Conservation (phyloP, 257 asterid species). For the Nicotiana otophora region DNA sequence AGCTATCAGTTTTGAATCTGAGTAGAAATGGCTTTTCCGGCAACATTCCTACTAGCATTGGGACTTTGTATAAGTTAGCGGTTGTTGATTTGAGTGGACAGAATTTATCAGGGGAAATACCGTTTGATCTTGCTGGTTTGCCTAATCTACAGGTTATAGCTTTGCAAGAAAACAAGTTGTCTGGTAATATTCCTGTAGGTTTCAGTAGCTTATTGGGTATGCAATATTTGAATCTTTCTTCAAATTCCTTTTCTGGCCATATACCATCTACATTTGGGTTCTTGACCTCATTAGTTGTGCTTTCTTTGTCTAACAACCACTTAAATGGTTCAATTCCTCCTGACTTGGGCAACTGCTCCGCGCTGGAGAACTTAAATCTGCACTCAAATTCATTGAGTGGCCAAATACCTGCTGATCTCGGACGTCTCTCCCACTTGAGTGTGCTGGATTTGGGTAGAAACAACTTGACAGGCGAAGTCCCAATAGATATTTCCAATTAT, state of each 20-base stretch:
- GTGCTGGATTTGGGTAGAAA: constrained; percentile 57
- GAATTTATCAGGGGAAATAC: constrained; percentile 54
- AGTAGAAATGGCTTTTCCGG: constrained; percentile 53
- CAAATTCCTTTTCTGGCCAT: constrained; percentile 52
- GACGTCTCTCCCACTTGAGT: constrained; percentile 37
- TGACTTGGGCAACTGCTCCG: constrained; percentile 54
- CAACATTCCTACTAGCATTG: constrained; percentile 48
- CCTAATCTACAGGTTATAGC: constrained; percentile 69
- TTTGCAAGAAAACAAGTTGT: constrained; percentile 52
- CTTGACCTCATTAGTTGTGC: constrained; percentile 50
- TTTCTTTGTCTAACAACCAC: constrained; percentile 53
- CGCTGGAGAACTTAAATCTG: constrained; percentile 43
- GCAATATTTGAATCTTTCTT: constrained; percentile 55
- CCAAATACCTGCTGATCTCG: constrained; percentile 42
- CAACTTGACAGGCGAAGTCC: constrained; percentile 56
- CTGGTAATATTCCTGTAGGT: constrained; percentile 64
- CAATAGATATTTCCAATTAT: constrained; percentile 45
- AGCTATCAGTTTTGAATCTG: constrained; percentile 47
- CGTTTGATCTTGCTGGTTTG: constrained; percentile 54
- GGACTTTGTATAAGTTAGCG: constrained; percentile 46
- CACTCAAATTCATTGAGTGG: constrained; percentile 49
- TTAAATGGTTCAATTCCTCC: constrained; percentile 53
- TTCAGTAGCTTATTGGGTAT: constrained; percentile 57
- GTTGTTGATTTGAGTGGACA: constrained; percentile 57
- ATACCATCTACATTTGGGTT: constrained; percentile 61